These are phyloP conservation scores for sorghum (Sorghum bicolor) DNA, from an alignment of 176 grass and related monocot genomes.

Conservation along the genomic window Sorghum_bicolor_NCBIv3 NC_012872.2:62466001-62466500, in stretches of 20 bases:
- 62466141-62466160: slow-evolving; percentile 55
- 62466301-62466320: too few relatives aligned
- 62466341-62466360: too few relatives aligned
- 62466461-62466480: neutral
- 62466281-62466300: too few relatives aligned
- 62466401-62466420: too few relatives aligned
- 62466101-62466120: slow-evolving; percentile 86
- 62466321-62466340: too few relatives aligned
- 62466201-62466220: neutral
- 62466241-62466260: too few relatives aligned
- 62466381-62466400: too few relatives aligned
- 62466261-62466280: too few relatives aligned
- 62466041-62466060: slow-evolving; percentile 29
- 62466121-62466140: slow-evolving; percentile 84
- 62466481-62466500: too few relatives aligned
- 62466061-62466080: slow-evolving; percentile 81
- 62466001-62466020: neutral
- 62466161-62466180: slow-evolving; percentile 76
- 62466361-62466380: too few relatives aligned
- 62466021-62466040: neutral
- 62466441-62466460: neutral
- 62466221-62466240: too few relatives aligned
- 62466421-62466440: too few relatives aligned
- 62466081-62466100: slow-evolving; percentile 76
- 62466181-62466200: slow-evolving; percentile 99